phyloP scores from a whole-genome alignment of 1,139 yeast species.

The Saccharomyces hybrid region DNA sequence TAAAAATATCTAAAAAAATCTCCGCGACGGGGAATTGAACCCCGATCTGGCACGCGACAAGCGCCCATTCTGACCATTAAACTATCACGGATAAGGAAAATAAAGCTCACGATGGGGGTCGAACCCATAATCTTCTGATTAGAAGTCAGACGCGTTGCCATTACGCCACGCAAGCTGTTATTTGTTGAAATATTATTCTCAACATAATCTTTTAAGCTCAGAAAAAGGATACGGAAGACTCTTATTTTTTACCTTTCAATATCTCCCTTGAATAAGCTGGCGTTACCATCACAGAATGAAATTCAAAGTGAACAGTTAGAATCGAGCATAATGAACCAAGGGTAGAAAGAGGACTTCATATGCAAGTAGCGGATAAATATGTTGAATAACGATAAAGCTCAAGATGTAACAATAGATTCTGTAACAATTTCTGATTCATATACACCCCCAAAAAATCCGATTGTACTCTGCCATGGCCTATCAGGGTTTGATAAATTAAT shows the following conservation, averaged over 20 bases:
- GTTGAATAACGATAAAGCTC: neutral
- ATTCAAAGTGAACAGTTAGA: neutral
- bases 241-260: neutral
- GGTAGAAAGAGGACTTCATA: neutral
- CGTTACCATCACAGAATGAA: neutral
- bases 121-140: constrained; percentile 55
- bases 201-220: too few species aligned
- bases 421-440: constrained; percentile 13
- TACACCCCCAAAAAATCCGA: constrained; percentile 48
- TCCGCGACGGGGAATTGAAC: constrained; percentile 37
- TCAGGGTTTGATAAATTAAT: constrained; percentile 66
- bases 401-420: neutral
- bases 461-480: constrained; percentile 77
- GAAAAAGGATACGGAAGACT: neutral
- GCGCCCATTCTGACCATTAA: constrained; percentile 35
- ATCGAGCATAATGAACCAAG: neutral
- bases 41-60: constrained; percentile 37
- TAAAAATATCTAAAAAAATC: constrained; percentile 14
- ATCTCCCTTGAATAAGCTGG: neutral
- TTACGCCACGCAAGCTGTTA: constrained; percentile 48
- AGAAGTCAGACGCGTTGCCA: constrained; percentile 58
- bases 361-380: neutral
- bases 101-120: constrained; percentile 49
- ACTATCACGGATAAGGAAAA: constrained; percentile 26
- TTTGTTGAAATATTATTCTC: neutral